Evolutionary conservation across 2,329 filamentous ascomycete species (phyloP).

Genomic region (Alternaria ethzedia): DNA sequence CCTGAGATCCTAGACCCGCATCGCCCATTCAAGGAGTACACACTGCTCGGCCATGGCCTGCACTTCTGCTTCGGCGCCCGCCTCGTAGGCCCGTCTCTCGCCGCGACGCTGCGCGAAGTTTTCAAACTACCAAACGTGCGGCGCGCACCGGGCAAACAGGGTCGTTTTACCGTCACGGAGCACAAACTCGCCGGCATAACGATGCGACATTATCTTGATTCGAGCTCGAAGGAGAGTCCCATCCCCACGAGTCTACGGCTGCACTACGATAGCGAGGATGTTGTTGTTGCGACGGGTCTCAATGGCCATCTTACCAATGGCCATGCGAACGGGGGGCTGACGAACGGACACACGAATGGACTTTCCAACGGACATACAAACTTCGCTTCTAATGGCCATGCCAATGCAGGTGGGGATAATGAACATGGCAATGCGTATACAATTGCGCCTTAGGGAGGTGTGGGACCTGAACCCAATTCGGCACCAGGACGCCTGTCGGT

Average conservation of each 20-base stretch:
- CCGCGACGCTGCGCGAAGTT: slow-evolving; percentile 41
- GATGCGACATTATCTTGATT: slow-evolving; percentile 58
- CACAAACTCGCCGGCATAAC: slow-evolving; percentile 56
- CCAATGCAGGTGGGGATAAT: slow-evolving; percentile 17
- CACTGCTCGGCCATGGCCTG: slow-evolving; percentile 39
- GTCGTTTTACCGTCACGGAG: slow-evolving; percentile 52
- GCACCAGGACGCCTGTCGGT: neutral
- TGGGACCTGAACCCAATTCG: neutral
- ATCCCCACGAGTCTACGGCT: slow-evolving; percentile 38
- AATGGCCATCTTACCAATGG: slow-evolving; percentile 1
- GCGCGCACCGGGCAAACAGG: slow-evolving; percentile 39
- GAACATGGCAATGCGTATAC: slow-evolving; percentile 21
- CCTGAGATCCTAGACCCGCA: slow-evolving; percentile 48
- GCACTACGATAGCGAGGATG: slow-evolving; percentile 32
- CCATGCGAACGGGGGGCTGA: slow-evolving; percentile 2
- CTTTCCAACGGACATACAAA: slow-evolving; percentile 7
- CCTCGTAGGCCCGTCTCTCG: slow-evolving; percentile 36
- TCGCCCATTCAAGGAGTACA: slow-evolving; percentile 42
- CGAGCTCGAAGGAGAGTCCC: slow-evolving; percentile 55
- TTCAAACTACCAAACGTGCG: slow-evolving; percentile 44
- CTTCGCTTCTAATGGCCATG: slow-evolving; percentile 14
- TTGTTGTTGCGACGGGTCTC: neutral
- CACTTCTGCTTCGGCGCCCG: slow-evolving; percentile 45
- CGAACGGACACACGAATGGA: slow-evolving; percentile 1
- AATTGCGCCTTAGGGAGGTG: slow-evolving; percentile 17